Conservation (phyloP, 2,329 filamentous ascomycete genomes). For the Diaporthe humulicola region DNA sequence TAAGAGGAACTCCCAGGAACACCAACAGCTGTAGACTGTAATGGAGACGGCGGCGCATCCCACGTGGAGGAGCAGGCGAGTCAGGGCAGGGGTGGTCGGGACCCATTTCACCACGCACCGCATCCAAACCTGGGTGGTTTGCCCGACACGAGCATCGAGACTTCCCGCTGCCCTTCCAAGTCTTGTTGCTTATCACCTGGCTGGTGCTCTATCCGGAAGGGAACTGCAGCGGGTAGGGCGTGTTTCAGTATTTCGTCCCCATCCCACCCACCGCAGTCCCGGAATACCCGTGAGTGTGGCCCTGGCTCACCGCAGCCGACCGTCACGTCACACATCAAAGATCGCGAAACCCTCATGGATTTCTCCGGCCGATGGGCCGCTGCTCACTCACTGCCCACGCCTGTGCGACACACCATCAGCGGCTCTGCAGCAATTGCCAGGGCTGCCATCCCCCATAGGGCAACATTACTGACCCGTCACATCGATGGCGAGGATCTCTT, state of each 20-base stretch:
- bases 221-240: slow-evolving; percentile 5
- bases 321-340: not conserved
- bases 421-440: not conserved
- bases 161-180: not conserved
- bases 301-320: slow-evolving; percentile 20
- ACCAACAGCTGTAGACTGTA: slow-evolving; percentile 16
- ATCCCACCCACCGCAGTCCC: not conserved
- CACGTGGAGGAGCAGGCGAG: slow-evolving; percentile 29
- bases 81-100: slow-evolving; percentile 20
- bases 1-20: slow-evolving; percentile 14
- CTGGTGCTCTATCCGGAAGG: not conserved
- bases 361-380: slow-evolving; percentile 1
- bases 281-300: not conserved
- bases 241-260: slow-evolving; percentile 3
- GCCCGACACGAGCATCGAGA: not conserved
- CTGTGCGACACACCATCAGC: not conserved
- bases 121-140: slow-evolving; percentile 10
- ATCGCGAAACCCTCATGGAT: not conserved
- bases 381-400: not conserved
- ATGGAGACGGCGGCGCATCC: slow-evolving; percentile 10
- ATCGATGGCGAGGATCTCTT: slow-evolving; percentile 1
- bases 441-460: not conserved
- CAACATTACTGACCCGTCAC: not conserved
- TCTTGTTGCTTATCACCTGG: not conserved
- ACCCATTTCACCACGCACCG: slow-evolving; percentile 19